phyloP scores from a whole-genome alignment of 768 basidiomycete species.

The Psilocybe cubensis region DNA sequence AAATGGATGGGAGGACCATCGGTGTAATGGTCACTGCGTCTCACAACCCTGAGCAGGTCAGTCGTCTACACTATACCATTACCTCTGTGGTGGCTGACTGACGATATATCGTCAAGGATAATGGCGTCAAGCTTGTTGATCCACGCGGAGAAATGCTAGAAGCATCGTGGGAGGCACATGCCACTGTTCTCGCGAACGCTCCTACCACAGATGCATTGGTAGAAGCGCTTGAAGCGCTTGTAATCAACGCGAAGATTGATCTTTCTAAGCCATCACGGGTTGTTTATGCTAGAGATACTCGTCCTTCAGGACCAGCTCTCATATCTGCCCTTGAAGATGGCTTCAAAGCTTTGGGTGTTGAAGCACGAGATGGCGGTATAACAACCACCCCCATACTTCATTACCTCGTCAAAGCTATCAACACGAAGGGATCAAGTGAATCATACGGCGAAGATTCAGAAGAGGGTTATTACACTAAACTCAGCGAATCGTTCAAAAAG shows the following conservation, averaged over 20 bases:
- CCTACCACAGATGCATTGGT: conserved; percentile 75
- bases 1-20: conserved; percentile 87
- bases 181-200: conserved; percentile 87
- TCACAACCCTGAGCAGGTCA: conserved; percentile 96
- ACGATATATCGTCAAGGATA: conserved; percentile 67
- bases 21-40: conserved; percentile 99
- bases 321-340: conserved; percentile 84
- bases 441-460: conserved; percentile 81
- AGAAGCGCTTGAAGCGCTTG: conserved; percentile 59
- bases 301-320: conserved; percentile 81
- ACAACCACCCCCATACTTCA: conserved; percentile 96
- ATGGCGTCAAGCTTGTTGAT: conserved; percentile 98
- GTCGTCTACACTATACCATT: conserved; percentile 21
- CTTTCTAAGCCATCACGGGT: conserved; percentile 78
- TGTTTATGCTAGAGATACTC: conserved; percentile 92
- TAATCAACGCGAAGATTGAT: conserved; percentile 74
- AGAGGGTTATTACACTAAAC: conserved; percentile 84
- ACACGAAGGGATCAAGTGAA: conserved; percentile 80
- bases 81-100: conserved; percentile 13
- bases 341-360: conserved; percentile 70
- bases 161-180: conserved; percentile 87
- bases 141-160: conserved; percentile 98
- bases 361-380: conserved; percentile 76
- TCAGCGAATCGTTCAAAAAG: conserved; percentile 81
- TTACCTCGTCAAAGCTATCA: conserved; percentile 89